Percentiles rank a stretch among this genome's conserved stretches.
These are phyloP conservation scores for Glycine tomentella DNA, from an alignment of 306 rosid genomes.

Conservation along the genomic window DNA sequence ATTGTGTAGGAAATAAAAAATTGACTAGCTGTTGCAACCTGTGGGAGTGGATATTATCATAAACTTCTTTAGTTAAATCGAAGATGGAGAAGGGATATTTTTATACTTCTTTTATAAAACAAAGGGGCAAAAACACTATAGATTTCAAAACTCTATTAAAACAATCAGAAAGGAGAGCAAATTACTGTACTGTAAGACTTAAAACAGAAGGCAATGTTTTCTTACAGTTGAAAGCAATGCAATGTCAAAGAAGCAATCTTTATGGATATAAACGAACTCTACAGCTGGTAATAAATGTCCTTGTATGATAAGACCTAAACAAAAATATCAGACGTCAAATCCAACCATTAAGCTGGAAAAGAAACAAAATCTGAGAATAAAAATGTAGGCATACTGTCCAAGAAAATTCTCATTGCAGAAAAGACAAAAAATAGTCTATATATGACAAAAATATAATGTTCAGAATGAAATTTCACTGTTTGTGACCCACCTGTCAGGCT, in stretches of 20 bases:
- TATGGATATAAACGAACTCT: slow-evolving; percentile 30
- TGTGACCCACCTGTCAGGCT: slow-evolving; percentile 32
- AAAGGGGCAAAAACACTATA: not conserved
- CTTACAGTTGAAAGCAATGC: slow-evolving; percentile 33
- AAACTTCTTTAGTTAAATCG: slow-evolving; percentile 11
- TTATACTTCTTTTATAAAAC: not conserved
- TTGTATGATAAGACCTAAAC: slow-evolving; percentile 36
- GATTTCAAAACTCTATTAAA: not conserved
- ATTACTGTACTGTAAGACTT: not conserved
- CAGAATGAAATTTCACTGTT: not conserved
- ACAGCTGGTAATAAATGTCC: slow-evolving; percentile 36
- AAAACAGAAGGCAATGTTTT: not conserved
- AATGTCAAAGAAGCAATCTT: slow-evolving; percentile 36
- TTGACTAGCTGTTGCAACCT: slow-evolving; percentile 42
- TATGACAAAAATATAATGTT: not conserved
- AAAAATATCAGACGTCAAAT: slow-evolving; percentile 27
- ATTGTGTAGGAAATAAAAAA: slow-evolving; percentile 40
- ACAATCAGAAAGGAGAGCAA: slow-evolving; percentile 5
- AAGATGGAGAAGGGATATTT: not conserved
- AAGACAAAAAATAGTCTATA: not conserved
- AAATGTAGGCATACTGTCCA: not conserved
- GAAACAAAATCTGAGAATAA: not conserved
- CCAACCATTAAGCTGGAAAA: slow-evolving; percentile 7
- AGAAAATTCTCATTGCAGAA: not conserved
- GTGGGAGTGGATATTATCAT: not conserved